Conservation (phyloP, 306 rosid genomes). For the Vigna nakashimae region DNA sequence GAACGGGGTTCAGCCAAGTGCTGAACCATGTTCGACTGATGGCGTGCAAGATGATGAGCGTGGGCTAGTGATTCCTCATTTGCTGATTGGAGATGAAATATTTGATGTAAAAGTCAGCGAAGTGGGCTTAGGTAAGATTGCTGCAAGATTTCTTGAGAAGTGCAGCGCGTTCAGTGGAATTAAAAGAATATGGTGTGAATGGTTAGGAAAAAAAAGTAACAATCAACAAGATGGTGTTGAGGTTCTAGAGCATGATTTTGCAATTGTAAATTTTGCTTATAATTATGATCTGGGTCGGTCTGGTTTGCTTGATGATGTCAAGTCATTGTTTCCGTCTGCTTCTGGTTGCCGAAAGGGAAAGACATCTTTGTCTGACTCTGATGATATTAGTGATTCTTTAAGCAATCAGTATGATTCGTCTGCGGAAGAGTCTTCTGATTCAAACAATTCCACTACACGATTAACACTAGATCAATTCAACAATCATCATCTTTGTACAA, state of each 20-base stretch:
- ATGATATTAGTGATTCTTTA: constrained; percentile 58
- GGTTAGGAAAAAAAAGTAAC: constrained; percentile 68
- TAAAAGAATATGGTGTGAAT: constrained; percentile 91
- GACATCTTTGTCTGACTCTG: constrained; percentile 64
- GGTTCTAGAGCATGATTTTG: constrained; percentile 68
- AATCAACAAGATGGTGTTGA: constrained; percentile 41
- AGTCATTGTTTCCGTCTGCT: constrained; percentile 57
- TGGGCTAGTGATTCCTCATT: constrained; percentile 60
- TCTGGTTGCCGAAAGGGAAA: constrained; percentile 61
- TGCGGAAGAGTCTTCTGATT: constrained; percentile 68
- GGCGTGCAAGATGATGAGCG: constrained; percentile 36
- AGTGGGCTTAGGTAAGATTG: constrained; percentile 72
- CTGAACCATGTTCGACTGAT: constrained; percentile 46
- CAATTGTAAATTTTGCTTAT: constrained; percentile 69
- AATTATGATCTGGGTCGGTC: constrained; percentile 71
- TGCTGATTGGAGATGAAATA: constrained; percentile 66
- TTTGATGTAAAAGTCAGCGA: constrained; percentile 60
- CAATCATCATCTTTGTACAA: constrained; percentile 61
- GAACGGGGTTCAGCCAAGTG: constrained; percentile 49
- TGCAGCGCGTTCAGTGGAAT: constrained; percentile 51
- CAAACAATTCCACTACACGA: constrained; percentile 51
- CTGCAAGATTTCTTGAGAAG: constrained; percentile 74
- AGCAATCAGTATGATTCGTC: constrained; percentile 68
- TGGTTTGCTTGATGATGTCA: constrained; percentile 64
- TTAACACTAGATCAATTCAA: constrained; percentile 55